These are phyloP conservation scores for Diversispora eburnea DNA, from an alignment of 192 early-diverging fungal species.

Conservation along the genomic window DNA sequence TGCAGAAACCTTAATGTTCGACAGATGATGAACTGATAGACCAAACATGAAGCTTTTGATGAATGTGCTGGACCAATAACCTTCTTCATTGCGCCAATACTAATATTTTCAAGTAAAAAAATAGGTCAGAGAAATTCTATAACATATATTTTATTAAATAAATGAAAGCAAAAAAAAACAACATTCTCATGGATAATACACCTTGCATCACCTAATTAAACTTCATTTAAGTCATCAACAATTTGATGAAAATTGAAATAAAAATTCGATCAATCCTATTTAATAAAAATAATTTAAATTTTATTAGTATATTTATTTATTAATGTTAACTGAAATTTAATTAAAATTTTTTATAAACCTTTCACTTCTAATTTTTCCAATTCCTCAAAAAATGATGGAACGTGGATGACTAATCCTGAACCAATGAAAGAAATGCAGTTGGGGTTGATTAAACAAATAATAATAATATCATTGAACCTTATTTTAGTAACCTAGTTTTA, in stretches of 20 bases:
- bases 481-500: neutral
- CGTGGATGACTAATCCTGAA: conserved; percentile 93
- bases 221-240: conserved; percentile 93
- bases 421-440: conserved; percentile 85
- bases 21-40: conserved; percentile 91
- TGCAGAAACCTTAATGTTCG: conserved; percentile 79
- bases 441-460: conserved; percentile 67
- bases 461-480: neutral
- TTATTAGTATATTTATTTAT: neutral
- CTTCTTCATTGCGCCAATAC: conserved; percentile 94
- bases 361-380: conserved; percentile 76
- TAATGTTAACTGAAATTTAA: too few species aligned
- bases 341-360: conserved; percentile 55
- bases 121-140: neutral
- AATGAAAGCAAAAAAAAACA: neutral
- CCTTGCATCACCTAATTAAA: conserved; percentile 78
- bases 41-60: conserved; percentile 93
- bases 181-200: conserved; percentile 14
- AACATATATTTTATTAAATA: neutral
- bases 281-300: neutral
- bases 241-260: conserved; percentile 97
- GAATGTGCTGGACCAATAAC: conserved; percentile 98
- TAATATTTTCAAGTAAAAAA: conserved; percentile 16
- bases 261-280: conserved; percentile 71
- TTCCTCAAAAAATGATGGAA: conserved; percentile 94